Evolutionary conservation across 805 yeast species (phyloP).

Genomic region (Hemisphaericaspora nanyangensis): DNA sequence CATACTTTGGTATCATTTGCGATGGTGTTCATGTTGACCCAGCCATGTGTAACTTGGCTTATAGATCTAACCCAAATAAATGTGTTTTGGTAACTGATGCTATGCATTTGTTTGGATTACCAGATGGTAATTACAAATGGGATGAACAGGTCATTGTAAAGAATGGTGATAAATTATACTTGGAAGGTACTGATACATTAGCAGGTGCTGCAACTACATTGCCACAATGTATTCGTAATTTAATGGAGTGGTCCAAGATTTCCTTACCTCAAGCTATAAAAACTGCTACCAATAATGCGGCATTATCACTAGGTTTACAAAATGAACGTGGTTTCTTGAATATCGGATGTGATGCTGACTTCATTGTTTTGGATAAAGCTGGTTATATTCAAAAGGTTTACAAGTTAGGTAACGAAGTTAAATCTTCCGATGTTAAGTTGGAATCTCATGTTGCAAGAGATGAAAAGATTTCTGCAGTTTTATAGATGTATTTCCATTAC

Average conservation of each 20-base stretch:
- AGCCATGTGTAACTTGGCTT: slow-evolving; percentile 47
- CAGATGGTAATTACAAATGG: slow-evolving; percentile 56
- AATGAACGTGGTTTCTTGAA: slow-evolving; percentile 47
- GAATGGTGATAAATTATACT: slow-evolving; percentile 41
- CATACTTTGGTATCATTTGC: slow-evolving; percentile 52
- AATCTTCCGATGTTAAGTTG: slow-evolving; percentile 8
- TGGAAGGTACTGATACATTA: slow-evolving; percentile 53
- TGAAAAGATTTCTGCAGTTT: slow-evolving; percentile 8
- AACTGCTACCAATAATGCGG: slow-evolving; percentile 53
- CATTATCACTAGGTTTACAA: slow-evolving; percentile 42
- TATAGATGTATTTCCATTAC: too few species aligned
- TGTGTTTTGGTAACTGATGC: slow-evolving; percentile 58
- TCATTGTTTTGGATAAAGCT: slow-evolving; percentile 40
- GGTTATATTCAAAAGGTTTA: slow-evolving; percentile 48
- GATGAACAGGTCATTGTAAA: slow-evolving; percentile 45
- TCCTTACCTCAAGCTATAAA: slow-evolving; percentile 51
- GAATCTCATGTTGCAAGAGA: slow-evolving; percentile 3
- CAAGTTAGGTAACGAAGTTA: slow-evolving; percentile 42
- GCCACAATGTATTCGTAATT: slow-evolving; percentile 47
- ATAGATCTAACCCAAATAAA: slow-evolving; percentile 48
- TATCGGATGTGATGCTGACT: slow-evolving; percentile 55
- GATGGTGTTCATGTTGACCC: slow-evolving; percentile 63
- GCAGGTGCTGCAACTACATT: slow-evolving; percentile 62
- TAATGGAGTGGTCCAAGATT: slow-evolving; percentile 47
- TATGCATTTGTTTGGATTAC: slow-evolving; percentile 52